Base-by-base conservation (phyloP, 768 basidiomycete species). In the Boletus barrowsii region DNA sequence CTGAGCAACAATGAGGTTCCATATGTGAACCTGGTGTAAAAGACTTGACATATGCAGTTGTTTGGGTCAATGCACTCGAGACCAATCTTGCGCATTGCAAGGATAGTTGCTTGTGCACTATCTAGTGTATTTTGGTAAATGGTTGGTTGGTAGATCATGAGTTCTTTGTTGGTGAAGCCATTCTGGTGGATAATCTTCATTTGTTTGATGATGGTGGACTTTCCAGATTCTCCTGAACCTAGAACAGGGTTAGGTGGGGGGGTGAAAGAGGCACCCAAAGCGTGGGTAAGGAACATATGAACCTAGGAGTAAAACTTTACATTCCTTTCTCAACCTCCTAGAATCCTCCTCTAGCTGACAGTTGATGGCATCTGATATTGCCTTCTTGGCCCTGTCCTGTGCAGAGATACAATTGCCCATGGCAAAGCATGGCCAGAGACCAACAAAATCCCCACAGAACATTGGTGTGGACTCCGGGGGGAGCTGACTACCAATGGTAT, bases 151-250 rank as follows among this genome's bases (percentile, higher is more conserved):
- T 83, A 96, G 4, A 83, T 78, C 55, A 86, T 76, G 26, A 93
- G 82, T 68, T 97, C 93, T 0, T 87, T 81, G 9, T 73, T 71
- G 3, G 86, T 82, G 73, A 93, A 98, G 11, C 95, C 95, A 57
- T 87, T 84, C 69, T 96, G 90, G 69, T 98, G 90, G 46, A 98
- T 94, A 54, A 98, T 95, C 79, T 96, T 97, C 94, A 98, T 97
- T 72, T 98, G 95, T 69, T 98, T 98, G 35, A 97, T 93, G 60
- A 98, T 93, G 0, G 95, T 98, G 5, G 84, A 87, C 74, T 98
- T 98, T 7, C 95, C 96, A 1, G 89, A 91, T 75, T 96, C 93
- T 63, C 95, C 93, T 13, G 93, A 94, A 51, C 95, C 94, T 95
- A 61, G 14, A n/a, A 26, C 18, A 30, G 6, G 26, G 52, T 43